These are phyloP conservation scores for Phytopythium vexans DNA, from an alignment of 352 stramenopile species.

Conservation along the genomic window DNA sequence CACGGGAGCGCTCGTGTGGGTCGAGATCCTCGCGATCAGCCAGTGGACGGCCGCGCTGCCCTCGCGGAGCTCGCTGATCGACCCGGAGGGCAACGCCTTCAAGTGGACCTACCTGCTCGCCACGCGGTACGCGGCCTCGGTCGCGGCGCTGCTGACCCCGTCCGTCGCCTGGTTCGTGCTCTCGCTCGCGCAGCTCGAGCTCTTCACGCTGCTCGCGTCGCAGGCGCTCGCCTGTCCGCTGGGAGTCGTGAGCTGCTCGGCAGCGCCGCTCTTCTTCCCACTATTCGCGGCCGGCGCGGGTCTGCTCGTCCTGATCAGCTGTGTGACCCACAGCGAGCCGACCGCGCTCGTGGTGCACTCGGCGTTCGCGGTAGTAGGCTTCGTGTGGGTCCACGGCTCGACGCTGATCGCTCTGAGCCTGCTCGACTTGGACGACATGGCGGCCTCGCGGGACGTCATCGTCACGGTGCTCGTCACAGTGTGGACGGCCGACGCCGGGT, in stretches of 20 bases:
- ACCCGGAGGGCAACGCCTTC: not conserved
- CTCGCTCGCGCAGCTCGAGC: slow-evolving; percentile 4
- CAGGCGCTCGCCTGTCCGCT: not conserved
- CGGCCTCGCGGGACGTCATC: not conserved
- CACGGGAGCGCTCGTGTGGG: not conserved
- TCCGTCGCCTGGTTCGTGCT: not conserved
- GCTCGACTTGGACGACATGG: not conserved
- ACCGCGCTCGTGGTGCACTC: not conserved
- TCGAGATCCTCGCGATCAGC: slow-evolving; percentile 1
- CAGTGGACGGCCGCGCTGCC: not conserved
- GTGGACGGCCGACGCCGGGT: not conserved
- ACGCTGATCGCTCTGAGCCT: slow-evolving; percentile 1
- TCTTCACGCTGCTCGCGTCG: slow-evolving; percentile 1
- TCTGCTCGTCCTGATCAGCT: not conserved
- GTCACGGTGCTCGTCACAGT: not conserved
- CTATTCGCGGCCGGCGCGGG: not conserved
- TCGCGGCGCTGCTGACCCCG: not conserved
- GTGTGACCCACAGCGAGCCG: not conserved
- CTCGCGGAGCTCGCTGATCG: not conserved
- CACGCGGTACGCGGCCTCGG: not conserved
- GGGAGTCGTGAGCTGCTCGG: not conserved
- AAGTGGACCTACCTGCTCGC: slow-evolving; percentile 1
- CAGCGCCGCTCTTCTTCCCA: not conserved
- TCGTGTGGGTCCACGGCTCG: not conserved
- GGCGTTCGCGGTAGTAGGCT: not conserved